A percentile compares a stretch with the other conserved stretches of the same genome.
phyloP scores from a whole-genome alignment of 2,329 filamentous ascomycete genomes.

The Verruconis gallopava region DNA sequence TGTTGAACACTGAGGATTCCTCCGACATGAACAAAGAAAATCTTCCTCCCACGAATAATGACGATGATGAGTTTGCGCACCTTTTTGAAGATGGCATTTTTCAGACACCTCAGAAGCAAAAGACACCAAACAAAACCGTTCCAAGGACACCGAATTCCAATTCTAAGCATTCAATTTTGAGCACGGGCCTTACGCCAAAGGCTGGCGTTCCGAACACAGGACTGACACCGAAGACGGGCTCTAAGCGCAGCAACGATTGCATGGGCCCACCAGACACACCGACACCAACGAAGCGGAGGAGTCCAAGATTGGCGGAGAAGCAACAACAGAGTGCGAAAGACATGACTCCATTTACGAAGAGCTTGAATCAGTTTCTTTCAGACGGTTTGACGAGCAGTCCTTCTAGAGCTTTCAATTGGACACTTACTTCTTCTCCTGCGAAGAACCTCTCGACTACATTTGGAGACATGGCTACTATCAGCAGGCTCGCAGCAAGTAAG shows the following conservation, averaged over 20 bases:
- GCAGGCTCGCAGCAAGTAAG: slow-evolving; percentile 11
- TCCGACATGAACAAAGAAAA: slow-evolving; percentile 52
- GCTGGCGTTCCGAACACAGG: slow-evolving; percentile 23
- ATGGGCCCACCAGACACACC: slow-evolving; percentile 15
- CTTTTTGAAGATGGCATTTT: slow-evolving; percentile 50
- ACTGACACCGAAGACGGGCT: slow-evolving; percentile 18
- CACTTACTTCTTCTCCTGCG: slow-evolving; percentile 1
- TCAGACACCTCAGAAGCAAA: slow-evolving; percentile 27
- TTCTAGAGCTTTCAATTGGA: slow-evolving; percentile 17
- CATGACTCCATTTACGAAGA: slow-evolving; percentile 47
- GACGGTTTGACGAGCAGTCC: slow-evolving; percentile 29
- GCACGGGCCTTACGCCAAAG: slow-evolving; percentile 27
- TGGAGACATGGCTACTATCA: slow-evolving; percentile 7
- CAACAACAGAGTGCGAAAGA: slow-evolving; percentile 14
- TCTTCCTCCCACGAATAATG: slow-evolving; percentile 25
- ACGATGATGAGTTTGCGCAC: slow-evolving; percentile 42
- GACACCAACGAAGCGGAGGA: slow-evolving; percentile 27
- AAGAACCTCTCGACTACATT: slow-evolving; percentile 10
- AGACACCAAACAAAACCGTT: slow-evolving; percentile 31
- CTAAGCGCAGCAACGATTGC: slow-evolving; percentile 14
- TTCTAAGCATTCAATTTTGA: slow-evolving; percentile 32
- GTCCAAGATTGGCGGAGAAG: slow-evolving; percentile 22
- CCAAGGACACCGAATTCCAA: slow-evolving; percentile 47
- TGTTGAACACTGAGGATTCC: too few species aligned
- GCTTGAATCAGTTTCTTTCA: slow-evolving; percentile 51